Conservation (phyloP, 2,329 filamentous ascomycete genomes). For the Clarireedia homoeocarpa region DNA sequence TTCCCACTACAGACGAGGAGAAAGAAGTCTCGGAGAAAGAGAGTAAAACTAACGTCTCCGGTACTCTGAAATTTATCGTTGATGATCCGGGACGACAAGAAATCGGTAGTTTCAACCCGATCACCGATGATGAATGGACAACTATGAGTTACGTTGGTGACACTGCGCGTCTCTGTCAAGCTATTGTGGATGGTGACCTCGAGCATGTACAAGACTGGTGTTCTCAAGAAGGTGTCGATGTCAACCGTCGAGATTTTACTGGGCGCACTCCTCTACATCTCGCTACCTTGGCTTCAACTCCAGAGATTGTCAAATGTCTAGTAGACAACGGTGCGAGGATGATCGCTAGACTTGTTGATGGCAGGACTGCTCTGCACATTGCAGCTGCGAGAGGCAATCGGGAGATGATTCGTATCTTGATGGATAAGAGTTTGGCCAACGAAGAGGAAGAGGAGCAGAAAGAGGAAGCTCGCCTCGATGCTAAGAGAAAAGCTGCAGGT, state of each 20-base stretch:
- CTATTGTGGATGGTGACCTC: constrained; percentile 67
- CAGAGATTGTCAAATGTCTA: constrained; percentile 62
- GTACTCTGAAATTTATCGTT: constrained; percentile 64
- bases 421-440: constrained; percentile 67
- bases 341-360: constrained; percentile 68
- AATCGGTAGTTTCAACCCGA: constrained; percentile 68
- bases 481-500: constrained; percentile 15
- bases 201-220: constrained; percentile 66
- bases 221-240: constrained; percentile 57
- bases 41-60: constrained; percentile 67
- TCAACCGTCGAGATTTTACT: constrained; percentile 68
- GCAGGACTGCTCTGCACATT: constrained; percentile 74
- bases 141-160: constrained; percentile 86
- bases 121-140: constrained; percentile 79
- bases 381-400: constrained; percentile 62
- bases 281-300: constrained; percentile 59
- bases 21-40: constrained; percentile 64
- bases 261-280: constrained; percentile 74
- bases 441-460: constrained; percentile 59
- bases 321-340: constrained; percentile 67
- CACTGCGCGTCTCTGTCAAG: constrained; percentile 68
- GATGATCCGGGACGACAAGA: constrained; percentile 75
- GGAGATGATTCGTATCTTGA: constrained; percentile 63
- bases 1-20: constrained; percentile 62
- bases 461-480: constrained; percentile 34